Conservation (phyloP, 2,329 filamentous ascomycete genomes). For the Diaporthe velutina region DNA sequence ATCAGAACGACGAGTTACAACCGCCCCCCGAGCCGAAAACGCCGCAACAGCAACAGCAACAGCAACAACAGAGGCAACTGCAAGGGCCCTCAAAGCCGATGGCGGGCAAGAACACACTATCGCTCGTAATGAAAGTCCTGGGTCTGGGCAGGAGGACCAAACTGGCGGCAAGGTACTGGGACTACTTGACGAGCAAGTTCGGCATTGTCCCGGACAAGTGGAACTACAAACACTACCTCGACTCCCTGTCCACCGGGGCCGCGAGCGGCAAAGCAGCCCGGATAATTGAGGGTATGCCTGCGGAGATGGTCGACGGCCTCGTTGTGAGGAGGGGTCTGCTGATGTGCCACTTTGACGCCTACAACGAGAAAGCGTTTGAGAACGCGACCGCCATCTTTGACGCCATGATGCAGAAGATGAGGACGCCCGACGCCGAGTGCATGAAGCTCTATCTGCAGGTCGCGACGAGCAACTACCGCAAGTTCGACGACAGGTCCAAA, state of each 20-base stretch:
- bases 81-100: conserved; percentile 29
- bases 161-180: conserved; percentile 83
- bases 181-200: conserved; percentile 72
- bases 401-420: conserved; percentile 65
- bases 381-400: conserved; percentile 76
- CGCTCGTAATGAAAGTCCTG: conserved; percentile 76
- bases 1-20: neutral
- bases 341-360: conserved; percentile 80
- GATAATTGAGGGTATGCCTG: conserved; percentile 69
- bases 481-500: conserved; percentile 51
- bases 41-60: neutral
- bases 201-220: conserved; percentile 78
- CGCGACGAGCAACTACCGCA: conserved; percentile 61
- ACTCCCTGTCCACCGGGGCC: conserved; percentile 74
- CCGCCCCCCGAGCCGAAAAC: neutral
- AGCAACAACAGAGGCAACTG: neutral
- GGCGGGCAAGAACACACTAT: conserved; percentile 70
- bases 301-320: conserved; percentile 56
- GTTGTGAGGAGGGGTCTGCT: conserved; percentile 81
- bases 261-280: conserved; percentile 73
- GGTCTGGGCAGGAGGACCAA: conserved; percentile 70
- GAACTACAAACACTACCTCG: conserved; percentile 78
- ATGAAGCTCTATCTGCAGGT: conserved; percentile 70
- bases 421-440: conserved; percentile 62
- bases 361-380: conserved; percentile 77